Conservation (phyloP, 2,329 filamentous ascomycete genomes). For the Pezicula neosporulosa region DNA sequence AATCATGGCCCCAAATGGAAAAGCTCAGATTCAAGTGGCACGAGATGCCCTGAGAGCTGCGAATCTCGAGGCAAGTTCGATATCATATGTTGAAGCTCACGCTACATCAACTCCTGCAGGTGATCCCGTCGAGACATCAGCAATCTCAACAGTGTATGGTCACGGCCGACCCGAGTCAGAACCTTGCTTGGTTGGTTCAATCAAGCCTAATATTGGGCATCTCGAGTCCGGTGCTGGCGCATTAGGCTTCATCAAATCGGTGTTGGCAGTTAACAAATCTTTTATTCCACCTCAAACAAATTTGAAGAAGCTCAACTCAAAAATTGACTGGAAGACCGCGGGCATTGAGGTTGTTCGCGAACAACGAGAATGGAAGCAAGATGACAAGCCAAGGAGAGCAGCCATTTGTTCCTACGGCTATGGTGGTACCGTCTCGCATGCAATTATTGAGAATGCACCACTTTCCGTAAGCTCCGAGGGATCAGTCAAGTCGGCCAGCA, state of each 20-base stretch:
- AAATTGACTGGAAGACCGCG: background rate
- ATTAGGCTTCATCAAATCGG: slow-evolving; percentile 1
- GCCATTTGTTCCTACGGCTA: slow-evolving; percentile 31
- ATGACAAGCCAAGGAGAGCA: slow-evolving; percentile 1
- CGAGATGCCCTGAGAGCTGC: slow-evolving; percentile 65
- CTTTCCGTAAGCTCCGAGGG: background rate
- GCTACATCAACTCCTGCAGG: slow-evolving; percentile 81
- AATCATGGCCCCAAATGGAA: slow-evolving; percentile 76
- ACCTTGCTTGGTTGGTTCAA: slow-evolving; percentile 2
- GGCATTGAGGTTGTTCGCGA: background rate
- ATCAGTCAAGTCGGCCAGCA: background rate
- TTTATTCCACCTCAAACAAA: slow-evolving; percentile 1
- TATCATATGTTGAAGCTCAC: slow-evolving; percentile 83
- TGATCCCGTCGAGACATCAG: slow-evolving; percentile 75
- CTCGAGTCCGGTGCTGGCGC: slow-evolving; percentile 1
- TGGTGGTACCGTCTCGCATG: slow-evolving; percentile 32
- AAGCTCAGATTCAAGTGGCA: slow-evolving; percentile 68
- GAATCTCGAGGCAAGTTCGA: slow-evolving; percentile 68
- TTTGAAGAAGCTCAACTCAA: background rate
- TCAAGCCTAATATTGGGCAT: slow-evolving; percentile 6
- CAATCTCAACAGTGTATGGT: slow-evolving; percentile 61
- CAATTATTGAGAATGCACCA: slow-evolving; percentile 24
- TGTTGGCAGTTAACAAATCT: background rate
- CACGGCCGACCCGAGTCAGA: background rate
- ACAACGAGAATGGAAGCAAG: background rate